These are phyloP conservation scores for Clarireedia hainanense DNA, from an alignment of 2,329 filamentous ascomycete genomes.

Conservation along the genomic window DNA sequence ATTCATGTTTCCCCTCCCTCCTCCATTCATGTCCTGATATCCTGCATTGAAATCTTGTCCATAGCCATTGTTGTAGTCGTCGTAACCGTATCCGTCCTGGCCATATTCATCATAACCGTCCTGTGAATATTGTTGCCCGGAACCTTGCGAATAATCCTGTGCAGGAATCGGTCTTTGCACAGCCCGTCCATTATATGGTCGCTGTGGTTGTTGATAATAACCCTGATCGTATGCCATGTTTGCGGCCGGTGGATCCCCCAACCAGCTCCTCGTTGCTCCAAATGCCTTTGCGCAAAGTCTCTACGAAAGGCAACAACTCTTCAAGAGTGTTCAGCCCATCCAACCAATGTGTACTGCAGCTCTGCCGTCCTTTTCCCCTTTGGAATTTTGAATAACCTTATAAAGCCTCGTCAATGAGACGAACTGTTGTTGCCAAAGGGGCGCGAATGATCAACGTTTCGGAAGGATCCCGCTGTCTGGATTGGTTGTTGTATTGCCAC, in stretches of 20 bases:
- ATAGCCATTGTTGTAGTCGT: slow-evolving; percentile 23
- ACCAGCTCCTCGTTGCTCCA: not conserved
- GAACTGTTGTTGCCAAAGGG: not conserved
- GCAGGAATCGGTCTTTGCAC: slow-evolving; percentile 21
- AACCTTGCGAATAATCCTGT: slow-evolving; percentile 23
- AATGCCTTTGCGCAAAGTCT: not conserved
- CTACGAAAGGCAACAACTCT: not conserved
- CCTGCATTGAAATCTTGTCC: slow-evolving; percentile 22
- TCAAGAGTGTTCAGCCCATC: not conserved
- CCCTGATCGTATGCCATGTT: slow-evolving; percentile 29
- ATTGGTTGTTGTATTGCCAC: not conserved
- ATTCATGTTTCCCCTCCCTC: slow-evolving; percentile 16
- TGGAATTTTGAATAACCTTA: not conserved
- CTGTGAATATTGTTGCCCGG: slow-evolving; percentile 51
- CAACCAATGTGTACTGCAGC: not conserved
- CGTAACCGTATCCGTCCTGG: slow-evolving; percentile 26
- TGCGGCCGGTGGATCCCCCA: not conserved
- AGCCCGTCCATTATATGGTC: slow-evolving; percentile 25
- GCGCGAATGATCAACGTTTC: slow-evolving; percentile 8
- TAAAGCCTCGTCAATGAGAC: not conserved
- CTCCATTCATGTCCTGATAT: slow-evolving; percentile 24
- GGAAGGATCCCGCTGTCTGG: not conserved
- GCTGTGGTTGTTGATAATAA: slow-evolving; percentile 25
- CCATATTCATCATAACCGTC: slow-evolving; percentile 40
- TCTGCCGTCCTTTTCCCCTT: not conserved